Base-by-base conservation (phyloP, 768 basidiomycete genomes). In the Agrocybe chaxingu region DNA sequence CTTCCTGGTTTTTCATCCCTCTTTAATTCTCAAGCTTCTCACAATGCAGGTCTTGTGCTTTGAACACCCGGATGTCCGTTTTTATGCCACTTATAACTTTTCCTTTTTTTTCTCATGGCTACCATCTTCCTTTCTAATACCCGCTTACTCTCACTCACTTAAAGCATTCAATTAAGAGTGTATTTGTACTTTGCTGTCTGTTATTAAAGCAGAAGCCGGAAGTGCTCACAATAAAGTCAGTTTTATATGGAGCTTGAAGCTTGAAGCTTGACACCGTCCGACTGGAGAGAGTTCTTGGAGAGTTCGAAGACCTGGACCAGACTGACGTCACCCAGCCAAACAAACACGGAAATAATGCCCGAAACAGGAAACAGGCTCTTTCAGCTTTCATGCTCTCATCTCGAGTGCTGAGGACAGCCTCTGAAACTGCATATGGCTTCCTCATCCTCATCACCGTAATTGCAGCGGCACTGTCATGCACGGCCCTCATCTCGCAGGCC, bases 401-500 rank as follows among this genome's bases (percentile, higher is more conserved):
- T 41, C 70, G 72, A 50, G 57, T 76, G 44, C 63, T 70, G 59
- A 69, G 70, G 55, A 81, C 85, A 51, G 61, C 81, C 13, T 83
- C 83, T 16, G 73, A 77, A 52, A 57, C 74, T 39, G 73, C 74
- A 54, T 86, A 88, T 72, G 70, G 65, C 29, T 56, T 81, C 37
- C 67, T 85, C 24, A 65, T 82, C 7, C 62, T 84, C 34, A 50
- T 77, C 37, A 74, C 77, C 4, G 67, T 75, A 18, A 77, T 79
- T 38, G 78, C 82, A 40, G 69, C 78, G 34, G 80, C 81, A 30
- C 70, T 89, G 13, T 89, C 87, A 4, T 84, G 81, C 57, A 67
- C 79, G 1, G 77, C 81, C 0, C 70, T 90, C 47, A 75, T 90
- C 45, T 80, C 82, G 0, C 88, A 91, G 62, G 87, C 88, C 0